A percentile compares a stretch with the other conserved stretches of the same genome.
Conservation (phyloP, 2,329 filamentous ascomycete genomes). For the Neofusicoccum cordaticola region DNA sequence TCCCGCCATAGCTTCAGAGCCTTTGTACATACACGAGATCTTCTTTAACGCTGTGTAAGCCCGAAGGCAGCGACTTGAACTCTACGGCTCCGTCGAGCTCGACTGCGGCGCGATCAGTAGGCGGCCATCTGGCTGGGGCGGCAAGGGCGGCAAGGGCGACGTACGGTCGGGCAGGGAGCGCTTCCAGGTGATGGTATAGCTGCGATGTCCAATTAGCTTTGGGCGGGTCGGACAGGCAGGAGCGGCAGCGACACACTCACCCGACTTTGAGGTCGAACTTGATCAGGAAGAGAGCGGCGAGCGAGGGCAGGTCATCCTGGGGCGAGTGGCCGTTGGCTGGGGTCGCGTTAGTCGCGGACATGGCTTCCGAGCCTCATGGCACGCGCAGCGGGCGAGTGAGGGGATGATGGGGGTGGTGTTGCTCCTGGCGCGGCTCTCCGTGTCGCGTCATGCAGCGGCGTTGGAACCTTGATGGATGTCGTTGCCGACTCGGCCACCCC, state of each 20-base stretch:
- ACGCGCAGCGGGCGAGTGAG: neutral
- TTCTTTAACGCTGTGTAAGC: conserved; percentile 80
- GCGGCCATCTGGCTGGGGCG: neutral
- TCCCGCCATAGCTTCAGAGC: no score
- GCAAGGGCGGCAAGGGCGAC: conserved; percentile 19
- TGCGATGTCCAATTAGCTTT: conserved; percentile 29
- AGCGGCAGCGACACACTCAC: conserved; percentile 45
- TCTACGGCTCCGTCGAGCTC: conserved; percentile 82
- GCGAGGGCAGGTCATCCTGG: conserved; percentile 35
- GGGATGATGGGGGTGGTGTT: conserved; percentile 3
- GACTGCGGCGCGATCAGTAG: conserved; percentile 35
- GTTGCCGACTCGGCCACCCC: neutral
- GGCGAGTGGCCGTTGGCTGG: conserved; percentile 8
- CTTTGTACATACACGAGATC: conserved; percentile 62
- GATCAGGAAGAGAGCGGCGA: conserved; percentile 82
- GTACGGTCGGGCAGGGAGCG: conserved; percentile 65
- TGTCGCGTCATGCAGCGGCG: conserved; percentile 14
- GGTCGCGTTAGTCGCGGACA: conserved; percentile 16
- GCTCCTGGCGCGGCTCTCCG: conserved; percentile 4
- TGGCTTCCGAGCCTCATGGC: conserved; percentile 17
- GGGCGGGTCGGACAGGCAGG: neutral
- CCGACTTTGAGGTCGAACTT: conserved; percentile 90
- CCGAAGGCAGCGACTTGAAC: conserved; percentile 93
- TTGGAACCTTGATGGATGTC: conserved; percentile 11
- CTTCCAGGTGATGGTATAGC: conserved; percentile 86